A percentile compares a stretch with the other conserved stretches of the same genome.
Evolutionary conservation across 495 filamentous ascomycete species (phyloP).

Genomic region (Aspergillus avenaceus): DNA sequence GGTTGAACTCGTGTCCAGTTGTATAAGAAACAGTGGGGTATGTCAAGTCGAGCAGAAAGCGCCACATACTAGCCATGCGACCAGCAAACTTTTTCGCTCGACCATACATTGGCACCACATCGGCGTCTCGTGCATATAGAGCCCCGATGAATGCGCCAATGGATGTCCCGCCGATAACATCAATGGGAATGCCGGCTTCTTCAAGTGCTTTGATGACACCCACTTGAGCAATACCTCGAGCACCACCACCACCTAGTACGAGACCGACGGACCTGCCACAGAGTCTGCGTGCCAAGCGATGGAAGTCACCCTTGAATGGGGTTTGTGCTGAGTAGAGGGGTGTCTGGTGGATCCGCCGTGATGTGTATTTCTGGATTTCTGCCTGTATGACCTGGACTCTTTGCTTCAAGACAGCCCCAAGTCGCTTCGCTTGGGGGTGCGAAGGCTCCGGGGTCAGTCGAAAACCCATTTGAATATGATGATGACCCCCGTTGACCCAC

Average conservation of each 20-base stretch:
- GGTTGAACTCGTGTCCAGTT: constrained; percentile 97
- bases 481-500: constrained; percentile 98
- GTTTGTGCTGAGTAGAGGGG: constrained; percentile 88
- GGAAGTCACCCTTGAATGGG: constrained; percentile 94
- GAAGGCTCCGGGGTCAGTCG: constrained; percentile 71
- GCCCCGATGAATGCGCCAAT: constrained; percentile 98
- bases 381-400: constrained; percentile 92
- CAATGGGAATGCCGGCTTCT: constrained; percentile 93
- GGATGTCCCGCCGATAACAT: constrained; percentile 93
- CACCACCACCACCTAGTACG: constrained; percentile 90
- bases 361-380: constrained; percentile 97
- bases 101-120: constrained; percentile 94
- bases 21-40: constrained; percentile 95
- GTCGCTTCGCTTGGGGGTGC: constrained; percentile 69
- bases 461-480: constrained; percentile 96
- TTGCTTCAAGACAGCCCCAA: constrained; percentile 84
- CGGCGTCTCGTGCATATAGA: constrained; percentile 91
- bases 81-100: constrained; percentile 95
- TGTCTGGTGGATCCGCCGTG: constrained; percentile 75
- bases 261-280: constrained; percentile 94
- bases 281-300: constrained; percentile 82
- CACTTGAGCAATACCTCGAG: constrained; percentile 84
- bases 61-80: constrained; percentile 96
- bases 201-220: constrained; percentile 94
- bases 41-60: constrained; percentile 90